A percentile compares a stretch with the other conserved stretches of the same genome.
phyloP scores from a whole-genome alignment of 2,329 filamentous ascomycete genomes.

The Echinosphaeria canescens region DNA sequence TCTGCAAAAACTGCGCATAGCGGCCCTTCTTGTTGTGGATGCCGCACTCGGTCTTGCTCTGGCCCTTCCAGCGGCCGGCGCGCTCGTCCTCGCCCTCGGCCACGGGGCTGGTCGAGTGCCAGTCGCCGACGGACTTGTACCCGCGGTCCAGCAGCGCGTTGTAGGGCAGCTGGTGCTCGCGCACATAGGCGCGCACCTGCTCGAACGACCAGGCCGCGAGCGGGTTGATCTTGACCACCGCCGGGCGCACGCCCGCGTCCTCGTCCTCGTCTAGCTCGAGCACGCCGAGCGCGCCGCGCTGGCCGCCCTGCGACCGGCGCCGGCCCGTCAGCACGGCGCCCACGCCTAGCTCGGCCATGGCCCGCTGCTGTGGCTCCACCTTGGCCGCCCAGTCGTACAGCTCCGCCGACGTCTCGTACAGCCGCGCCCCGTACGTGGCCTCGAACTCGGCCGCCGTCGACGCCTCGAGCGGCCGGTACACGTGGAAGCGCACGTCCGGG shows the following conservation, averaged over 20 bases:
- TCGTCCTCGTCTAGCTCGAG: conserved; percentile 79
- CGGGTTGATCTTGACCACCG: conserved; percentile 94
- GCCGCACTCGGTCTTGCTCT: conserved; percentile 89
- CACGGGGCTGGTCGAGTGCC: conserved; percentile 89
- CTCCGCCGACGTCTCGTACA: conserved; percentile 75
- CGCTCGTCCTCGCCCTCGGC: conserved; percentile 87
- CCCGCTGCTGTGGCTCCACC: conserved; percentile 85
- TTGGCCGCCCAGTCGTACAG: conserved; percentile 96
- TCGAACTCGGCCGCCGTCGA: conserved; percentile 61
- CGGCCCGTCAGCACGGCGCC: conserved; percentile 84
- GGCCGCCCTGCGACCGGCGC: conserved; percentile 77
- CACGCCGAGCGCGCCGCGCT: conserved; percentile 75
- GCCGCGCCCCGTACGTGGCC: conserved; percentile 53
- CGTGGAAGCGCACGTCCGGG: conserved; percentile 59
- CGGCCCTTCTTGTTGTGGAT: conserved; percentile 96
- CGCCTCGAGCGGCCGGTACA: conserved; percentile 69
- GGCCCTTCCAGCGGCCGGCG: conserved; percentile 91
- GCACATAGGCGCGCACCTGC: conserved; percentile 76
- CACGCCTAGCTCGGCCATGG: conserved; percentile 72
- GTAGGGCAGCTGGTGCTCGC: conserved; percentile 75
- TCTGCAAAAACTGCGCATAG: conserved; percentile 58
- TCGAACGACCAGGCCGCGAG: conserved; percentile 85
- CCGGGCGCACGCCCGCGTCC: too few relatives aligned
- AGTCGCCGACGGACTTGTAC: conserved; percentile 98
- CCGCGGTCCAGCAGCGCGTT: conserved; percentile 77